Base-by-base conservation (phyloP, 208 protist genomes). In the Acanthamoeba culbertsoni region DNA sequence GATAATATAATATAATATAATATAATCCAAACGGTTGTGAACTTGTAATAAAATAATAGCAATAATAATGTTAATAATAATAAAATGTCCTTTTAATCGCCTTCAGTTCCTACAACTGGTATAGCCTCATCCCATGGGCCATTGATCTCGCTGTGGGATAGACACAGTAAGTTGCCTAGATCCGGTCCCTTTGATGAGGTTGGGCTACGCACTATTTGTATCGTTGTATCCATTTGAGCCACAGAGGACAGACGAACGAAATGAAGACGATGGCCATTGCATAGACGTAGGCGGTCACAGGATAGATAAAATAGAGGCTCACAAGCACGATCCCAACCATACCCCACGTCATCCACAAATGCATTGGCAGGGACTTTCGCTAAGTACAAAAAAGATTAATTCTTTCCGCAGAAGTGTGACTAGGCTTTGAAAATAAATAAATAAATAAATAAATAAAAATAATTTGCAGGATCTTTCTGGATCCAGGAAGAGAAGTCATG, bases 181-280 rank as follows among this genome's bases (percentile, higher is more conserved):
- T n/a, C n/a, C n/a, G n/a, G n/a, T n/a, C n/a, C n/a, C n/a, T n/a
- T n/a, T n/a, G n/a, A n/a, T 33, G 28, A 79, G 10, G n/a, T 59
- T 35, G 77, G 5, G 46, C 1, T 33, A 45, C 93, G 43, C 63
- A 96, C 95, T 95, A 93, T 95, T 96, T 96, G 55, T 93, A 95
- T 62, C 94, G 93, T 68, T 96, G 95, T 46, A 96, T 96, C n/a
- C 48, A 93, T 31, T 95, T 93, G 59, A 96, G 88, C 95, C 95
- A 96, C 10, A 95, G 6, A 35, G 95, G 95, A 59, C 94, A 95
- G n/a, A 95, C 59, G 63, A 95, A 95, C 12, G 93, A 94, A 20
- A 90, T 94, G 31, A 91, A 93, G 28, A 71, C 40, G 43, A 95
- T 86, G n/a, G 86, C 93, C 26, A 55, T 46, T 42, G 79, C 57